A percentile compares a stretch with the other conserved stretches of the same genome.
phyloP scores from a whole-genome alignment of 2,329 filamentous ascomycete genomes.

The Malbranchea cinnamomea region DNA sequence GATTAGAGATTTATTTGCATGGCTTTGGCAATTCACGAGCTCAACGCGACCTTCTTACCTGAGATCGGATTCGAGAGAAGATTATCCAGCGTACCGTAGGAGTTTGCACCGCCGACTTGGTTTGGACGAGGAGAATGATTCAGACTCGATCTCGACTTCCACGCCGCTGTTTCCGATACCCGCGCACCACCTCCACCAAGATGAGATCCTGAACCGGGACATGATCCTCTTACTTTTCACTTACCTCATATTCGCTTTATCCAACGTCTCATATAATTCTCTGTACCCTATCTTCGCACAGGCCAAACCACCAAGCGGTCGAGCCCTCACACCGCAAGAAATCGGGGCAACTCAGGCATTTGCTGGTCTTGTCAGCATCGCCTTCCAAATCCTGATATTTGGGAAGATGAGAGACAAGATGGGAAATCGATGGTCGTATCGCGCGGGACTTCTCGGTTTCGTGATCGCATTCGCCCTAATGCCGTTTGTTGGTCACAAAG shows the following conservation, averaged over 20 bases:
- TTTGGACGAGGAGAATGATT: slow-evolving; percentile 28
- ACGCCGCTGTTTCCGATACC: slow-evolving; percentile 22
- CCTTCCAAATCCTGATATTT: slow-evolving; percentile 81
- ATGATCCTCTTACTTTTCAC: slow-evolving; percentile 69
- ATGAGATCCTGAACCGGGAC: slow-evolving; percentile 59
- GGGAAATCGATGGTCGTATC: slow-evolving; percentile 77
- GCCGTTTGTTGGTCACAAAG: slow-evolving; percentile 74
- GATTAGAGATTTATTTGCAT: slow-evolving; percentile 46
- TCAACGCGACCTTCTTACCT: slow-evolving; percentile 45
- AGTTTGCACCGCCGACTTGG: slow-evolving; percentile 13
- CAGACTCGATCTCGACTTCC: slow-evolving; percentile 30
- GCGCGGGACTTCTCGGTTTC: slow-evolving; percentile 62
- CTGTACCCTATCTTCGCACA: slow-evolving; percentile 88
- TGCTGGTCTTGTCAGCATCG: slow-evolving; percentile 68
- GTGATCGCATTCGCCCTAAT: slow-evolving; percentile 71
- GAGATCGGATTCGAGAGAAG: slow-evolving; percentile 19
- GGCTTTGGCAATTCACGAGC: slow-evolving; percentile 55
- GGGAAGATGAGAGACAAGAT: slow-evolving; percentile 60
- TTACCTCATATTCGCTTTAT: slow-evolving; percentile 84
- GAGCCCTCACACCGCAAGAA: slow-evolving; percentile 57
- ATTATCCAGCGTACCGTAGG: slow-evolving; percentile 16
- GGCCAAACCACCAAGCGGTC: slow-evolving; percentile 58
- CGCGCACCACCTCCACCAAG: slow-evolving; percentile 34
- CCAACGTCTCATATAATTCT: slow-evolving; percentile 90
- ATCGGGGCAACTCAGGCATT: slow-evolving; percentile 79